phyloP scores from a whole-genome alignment of 768 basidiomycete genomes.

The Russula sp. region DNA sequence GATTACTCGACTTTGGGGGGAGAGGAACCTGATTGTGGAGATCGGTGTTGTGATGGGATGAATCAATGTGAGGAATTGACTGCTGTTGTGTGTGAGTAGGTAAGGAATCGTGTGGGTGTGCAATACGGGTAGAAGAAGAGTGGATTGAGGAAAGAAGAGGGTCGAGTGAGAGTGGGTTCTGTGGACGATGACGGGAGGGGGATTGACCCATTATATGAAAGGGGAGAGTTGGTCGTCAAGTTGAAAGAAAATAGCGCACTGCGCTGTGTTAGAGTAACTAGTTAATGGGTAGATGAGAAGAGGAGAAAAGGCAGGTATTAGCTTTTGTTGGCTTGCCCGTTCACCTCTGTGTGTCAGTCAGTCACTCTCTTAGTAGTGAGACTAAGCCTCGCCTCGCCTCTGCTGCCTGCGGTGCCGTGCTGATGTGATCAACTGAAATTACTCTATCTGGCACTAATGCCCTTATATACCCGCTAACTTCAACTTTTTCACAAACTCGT shows the following conservation, averaged over 20 bases:
- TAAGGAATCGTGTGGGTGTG: background rate
- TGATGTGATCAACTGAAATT: background rate
- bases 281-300: background rate
- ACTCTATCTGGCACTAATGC: too few relatives aligned
- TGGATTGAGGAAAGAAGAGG: background rate
- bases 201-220: constrained; percentile 10
- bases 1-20: constrained; percentile 6
- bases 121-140: constrained; percentile 2
- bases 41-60: constrained; percentile 14
- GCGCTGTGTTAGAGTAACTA: background rate
- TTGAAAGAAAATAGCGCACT: background rate
- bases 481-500: constrained; percentile 82
- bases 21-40: constrained; percentile 10
- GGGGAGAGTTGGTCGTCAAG: background rate
- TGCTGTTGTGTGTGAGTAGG: background rate
- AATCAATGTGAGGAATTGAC: background rate
- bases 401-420: background rate
- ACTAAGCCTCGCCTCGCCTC: too few relatives aligned
- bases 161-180: background rate
- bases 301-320: too few relatives aligned
- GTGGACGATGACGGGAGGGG: constrained; percentile 14
- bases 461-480: constrained; percentile 67
- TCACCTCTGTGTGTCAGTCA: too few relatives aligned
- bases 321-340: too few relatives aligned
- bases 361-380: too few relatives aligned